Evolutionary conservation across 306 rosid genomes (phyloP).

Genomic region (Fragaria iinumae): DNA sequence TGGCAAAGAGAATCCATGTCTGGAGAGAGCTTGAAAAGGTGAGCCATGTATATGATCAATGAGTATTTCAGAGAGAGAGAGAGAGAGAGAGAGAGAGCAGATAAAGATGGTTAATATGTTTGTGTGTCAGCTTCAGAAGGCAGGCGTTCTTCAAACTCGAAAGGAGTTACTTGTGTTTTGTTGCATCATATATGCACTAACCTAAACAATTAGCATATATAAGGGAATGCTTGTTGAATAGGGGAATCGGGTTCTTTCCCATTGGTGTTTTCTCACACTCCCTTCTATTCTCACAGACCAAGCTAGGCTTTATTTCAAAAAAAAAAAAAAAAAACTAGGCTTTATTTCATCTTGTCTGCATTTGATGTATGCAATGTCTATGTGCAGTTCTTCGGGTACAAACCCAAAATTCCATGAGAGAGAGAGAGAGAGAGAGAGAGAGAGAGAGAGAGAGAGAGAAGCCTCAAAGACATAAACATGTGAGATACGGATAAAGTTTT

Average conservation of each 20-base stretch:
- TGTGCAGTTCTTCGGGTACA: conserved; percentile 9
- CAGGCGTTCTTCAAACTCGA: conserved; percentile 59
- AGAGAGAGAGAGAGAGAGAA: conserved; percentile 14
- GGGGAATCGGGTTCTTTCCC: conserved; percentile 34
- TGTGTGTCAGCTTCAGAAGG: conserved; percentile 54
- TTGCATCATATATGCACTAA: neutral
- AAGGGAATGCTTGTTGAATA: conserved; percentile 1
- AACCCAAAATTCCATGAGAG: conserved; percentile 27
- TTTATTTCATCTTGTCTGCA: conserved; percentile 23
- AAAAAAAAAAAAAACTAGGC: neutral
- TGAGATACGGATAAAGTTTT: conserved; percentile 48
- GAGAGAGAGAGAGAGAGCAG: neutral
- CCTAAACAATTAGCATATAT: neutral
- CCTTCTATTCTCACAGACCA: conserved; percentile 29
- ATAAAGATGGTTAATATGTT: conserved; percentile 5
- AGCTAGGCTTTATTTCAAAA: conserved; percentile 21
- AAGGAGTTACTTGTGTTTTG: conserved; percentile 33
- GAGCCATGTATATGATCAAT: conserved; percentile 43
- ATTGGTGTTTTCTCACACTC: conserved; percentile 46
- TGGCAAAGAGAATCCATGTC: conserved; percentile 76
- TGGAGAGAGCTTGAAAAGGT: conserved; percentile 60
- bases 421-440: conserved; percentile 14
- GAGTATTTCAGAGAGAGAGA: neutral
- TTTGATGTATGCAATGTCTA: neutral
- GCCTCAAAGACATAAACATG: conserved; percentile 33